Base-by-base conservation (phyloP, 768 basidiomycete genomes). In the Pleurotus salmoneostramineus region DNA sequence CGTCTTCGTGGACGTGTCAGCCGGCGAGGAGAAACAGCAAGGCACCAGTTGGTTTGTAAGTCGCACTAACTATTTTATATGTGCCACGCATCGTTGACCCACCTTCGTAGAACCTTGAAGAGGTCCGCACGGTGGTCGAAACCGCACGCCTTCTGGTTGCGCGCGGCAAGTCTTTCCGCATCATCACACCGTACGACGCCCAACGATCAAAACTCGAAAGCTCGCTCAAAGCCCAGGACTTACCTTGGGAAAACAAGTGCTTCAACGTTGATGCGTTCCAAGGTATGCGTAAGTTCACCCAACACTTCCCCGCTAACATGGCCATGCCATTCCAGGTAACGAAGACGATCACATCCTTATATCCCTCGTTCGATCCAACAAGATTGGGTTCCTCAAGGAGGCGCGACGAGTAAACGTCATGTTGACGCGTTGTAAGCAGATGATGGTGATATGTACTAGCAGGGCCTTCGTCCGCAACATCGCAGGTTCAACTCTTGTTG, bases 201-300 rank as follows among this genome's bases (percentile, higher is more conserved):
- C 90, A 91, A 66, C 77, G 87, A 6, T 73, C 71, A 11, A 57
- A 64, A 4, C 65, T 91, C 12, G 85, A 89, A 64, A 69, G 69
- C 1, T 66, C 69, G 6, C 68, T 91, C 10, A 77, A 85, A 62
- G 43, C 58, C 0, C 69, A 70, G 36, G 71, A 75, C 0, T 67
- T 91, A 0, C 63, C 71, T 1, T 85, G 81, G 82, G 65, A 80
- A 40, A 77, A 89, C 60, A 85, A 76, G 56, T 84, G 83, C 56
- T 91, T 88, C 72, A 90, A 88, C 66, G 83, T 91, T 31, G 89
- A 91, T 63, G 82, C 86, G 0, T 91, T 91, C 63, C 90, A 91
- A 78, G 89, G 88, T 83, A 62, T 56, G 69, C 45, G 7, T 51
- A 31, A 43, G 50, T 15, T 57, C 12, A 31, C 42, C 31, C 33